A percentile compares a stretch with the other conserved stretches of the same genome.
Evolutionary conservation across 106 monocot genomes (phyloP).

Genomic region (Chionographis japonica): DNA sequence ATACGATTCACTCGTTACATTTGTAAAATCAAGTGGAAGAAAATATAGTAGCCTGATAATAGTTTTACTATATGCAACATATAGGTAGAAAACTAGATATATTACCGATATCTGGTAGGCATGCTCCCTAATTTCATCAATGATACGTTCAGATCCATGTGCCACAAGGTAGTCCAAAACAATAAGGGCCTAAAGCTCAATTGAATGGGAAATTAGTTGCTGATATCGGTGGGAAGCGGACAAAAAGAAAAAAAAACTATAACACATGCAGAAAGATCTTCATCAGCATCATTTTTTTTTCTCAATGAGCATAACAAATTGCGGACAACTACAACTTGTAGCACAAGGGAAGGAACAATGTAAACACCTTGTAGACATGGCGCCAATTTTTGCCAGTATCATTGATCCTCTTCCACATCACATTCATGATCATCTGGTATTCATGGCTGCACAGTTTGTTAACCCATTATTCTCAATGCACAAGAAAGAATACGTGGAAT

Average conservation of each 20-base stretch:
- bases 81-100: background rate
- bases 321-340: background rate
- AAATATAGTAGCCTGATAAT: background rate
- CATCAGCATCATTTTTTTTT: background rate
- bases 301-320: too few species aligned
- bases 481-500: background rate
- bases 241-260: background rate
- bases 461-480: too few species aligned
- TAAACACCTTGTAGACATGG: constrained; percentile 88
- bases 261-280: background rate
- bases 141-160: constrained; percentile 85
- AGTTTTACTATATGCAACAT: background rate
- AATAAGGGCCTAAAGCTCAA: constrained; percentile 51
- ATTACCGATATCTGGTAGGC: constrained; percentile 87
- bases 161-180: constrained; percentile 91
- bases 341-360: background rate
- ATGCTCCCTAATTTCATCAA: constrained; percentile 90
- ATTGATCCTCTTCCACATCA: constrained; percentile 96
- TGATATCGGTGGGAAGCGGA: background rate
- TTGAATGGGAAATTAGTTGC: background rate
- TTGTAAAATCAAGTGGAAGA: background rate
- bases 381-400: constrained; percentile 99
- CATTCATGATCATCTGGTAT: constrained; percentile 85
- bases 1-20: background rate
- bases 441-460: constrained; percentile 69